Conservation (phyloP, 2,329 filamentous ascomycete genomes). For the Chaetothyriales sp. region DNA sequence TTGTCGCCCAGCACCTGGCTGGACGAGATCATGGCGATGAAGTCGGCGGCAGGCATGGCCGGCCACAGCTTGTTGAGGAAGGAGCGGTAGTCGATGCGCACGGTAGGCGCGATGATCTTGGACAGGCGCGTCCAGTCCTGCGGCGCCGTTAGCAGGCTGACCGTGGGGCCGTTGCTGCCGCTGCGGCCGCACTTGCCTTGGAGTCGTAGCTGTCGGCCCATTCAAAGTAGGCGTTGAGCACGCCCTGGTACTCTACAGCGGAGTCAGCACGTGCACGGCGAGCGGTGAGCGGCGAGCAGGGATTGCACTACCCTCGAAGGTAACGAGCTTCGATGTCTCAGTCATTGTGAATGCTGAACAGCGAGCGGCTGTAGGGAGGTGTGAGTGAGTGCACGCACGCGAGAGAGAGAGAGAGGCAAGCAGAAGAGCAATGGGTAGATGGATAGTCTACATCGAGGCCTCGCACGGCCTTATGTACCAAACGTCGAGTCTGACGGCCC, state of each 20-base stretch:
- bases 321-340: slow-evolving; percentile 12
- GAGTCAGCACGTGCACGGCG: neutral
- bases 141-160: neutral
- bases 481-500: no score
- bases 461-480: no score
- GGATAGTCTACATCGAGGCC: no score
- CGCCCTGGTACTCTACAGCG: slow-evolving; percentile 16
- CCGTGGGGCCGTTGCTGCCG: neutral
- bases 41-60: slow-evolving; percentile 49
- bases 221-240: slow-evolving; percentile 24
- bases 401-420: neutral
- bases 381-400: no score
- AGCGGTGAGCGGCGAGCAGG: no score
- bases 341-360: slow-evolving; percentile 8
- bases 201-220: slow-evolving; percentile 34
- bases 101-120: slow-evolving; percentile 32
- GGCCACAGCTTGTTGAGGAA: slow-evolving; percentile 49
- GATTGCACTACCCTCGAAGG: slow-evolving; percentile 12
- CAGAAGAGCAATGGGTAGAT: neutral
- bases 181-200: slow-evolving; percentile 21
- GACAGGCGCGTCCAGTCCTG: slow-evolving; percentile 30
- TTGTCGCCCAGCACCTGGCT: slow-evolving; percentile 46
- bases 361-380: no score
- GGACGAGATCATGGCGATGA: slow-evolving; percentile 46
- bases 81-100: slow-evolving; percentile 58